A percentile compares a stretch with the other conserved stretches of the same genome.
Evolutionary conservation across 441 rosid genomes (phyloP).

Genomic region (Croton setiger): DNA sequence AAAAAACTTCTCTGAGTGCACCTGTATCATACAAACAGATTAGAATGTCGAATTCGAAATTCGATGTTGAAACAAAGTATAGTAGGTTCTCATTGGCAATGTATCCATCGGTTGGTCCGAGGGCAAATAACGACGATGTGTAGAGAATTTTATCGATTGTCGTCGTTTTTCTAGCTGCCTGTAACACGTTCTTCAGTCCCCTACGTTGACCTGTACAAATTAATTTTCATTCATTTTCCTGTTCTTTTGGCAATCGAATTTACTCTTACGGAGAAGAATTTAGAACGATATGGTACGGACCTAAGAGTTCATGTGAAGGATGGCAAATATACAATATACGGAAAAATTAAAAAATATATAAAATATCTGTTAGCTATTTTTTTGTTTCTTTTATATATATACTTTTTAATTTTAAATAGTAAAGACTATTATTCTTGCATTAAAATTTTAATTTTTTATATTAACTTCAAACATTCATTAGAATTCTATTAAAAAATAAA

Average conservation of each 20-base stretch:
- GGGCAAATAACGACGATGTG: slow-evolving; percentile 87
- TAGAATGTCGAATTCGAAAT: not conserved
- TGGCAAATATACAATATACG: too few relatives aligned
- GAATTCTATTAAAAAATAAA: too few relatives aligned
- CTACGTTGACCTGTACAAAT: slow-evolving; percentile 64
- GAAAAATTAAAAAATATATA: too few relatives aligned
- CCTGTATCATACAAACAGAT: slow-evolving; percentile 28
- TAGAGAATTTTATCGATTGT: slow-evolving; percentile 61
- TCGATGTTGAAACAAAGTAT: not conserved
- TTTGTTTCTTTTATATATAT: too few relatives aligned
- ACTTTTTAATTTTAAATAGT: too few relatives aligned
- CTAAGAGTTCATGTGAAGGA: too few relatives aligned
- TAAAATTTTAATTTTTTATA: too few relatives aligned
- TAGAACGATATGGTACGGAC: too few relatives aligned
- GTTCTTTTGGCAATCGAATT: not conserved
- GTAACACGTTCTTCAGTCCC: slow-evolving; percentile 72
- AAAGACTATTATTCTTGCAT: too few relatives aligned
- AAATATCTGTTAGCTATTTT: too few relatives aligned
- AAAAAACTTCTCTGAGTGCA: slow-evolving; percentile 61
- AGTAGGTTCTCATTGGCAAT: slow-evolving; percentile 58
- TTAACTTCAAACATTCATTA: too few relatives aligned
- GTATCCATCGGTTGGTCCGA: slow-evolving; percentile 80
- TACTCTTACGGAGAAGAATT: slow-evolving; percentile 52
- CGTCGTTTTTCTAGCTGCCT: slow-evolving; percentile 54
- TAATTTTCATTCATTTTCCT: not conserved